Evolutionary conservation across 2,329 filamentous ascomycete genomes (phyloP), one percentile per base, ranked within the genome.

Genomic region (Pseudocercospora musae): DNA sequence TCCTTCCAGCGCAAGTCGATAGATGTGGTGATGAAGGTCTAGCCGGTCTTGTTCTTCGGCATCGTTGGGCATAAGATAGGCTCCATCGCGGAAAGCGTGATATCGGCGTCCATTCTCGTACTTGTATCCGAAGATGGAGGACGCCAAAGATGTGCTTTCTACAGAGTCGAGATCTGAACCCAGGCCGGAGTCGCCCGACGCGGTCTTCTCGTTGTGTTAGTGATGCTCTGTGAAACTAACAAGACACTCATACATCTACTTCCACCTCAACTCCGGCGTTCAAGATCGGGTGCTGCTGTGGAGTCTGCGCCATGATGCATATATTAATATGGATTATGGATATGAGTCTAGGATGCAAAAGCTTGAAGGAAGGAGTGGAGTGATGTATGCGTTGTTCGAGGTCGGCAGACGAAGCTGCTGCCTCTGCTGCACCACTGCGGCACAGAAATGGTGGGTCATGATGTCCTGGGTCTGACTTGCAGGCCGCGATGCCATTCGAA

Each of bases 61-160:
- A 55, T 71, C 69, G 58, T 71, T 71, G 40, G 69, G 69, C 10
- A 71, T 58, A 9, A 66, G 50, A 37, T 70, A 70, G 6, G 62
- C 40, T 21, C 67, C 68, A 21, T 65, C 65, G 4, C 64, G 62
- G 40, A 60, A 69, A n/a, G 62, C 65, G 55, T 67, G 65, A 48
- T 67, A 67, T 25, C 65, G 37, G 2, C 65, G 59, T 25, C 65
- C 65, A 49, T 65, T 61, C 59, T 67, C 65, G 52, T 65, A 65
- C 25, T 57, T 56, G 53, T 60, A 65, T 31, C 56, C 57, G 29
- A 57, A 59, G 49, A 67, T 63, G n/a, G 63, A 67, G 10, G 63
- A 63, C 13, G 59, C 53, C 9, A 64, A 40, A 18, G 62, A 62
- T 31, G 55, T 40, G 60, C 60, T 62, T 15, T 56, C 53, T 15